Base-by-base conservation (phyloP, 306 rosid species). In the Echinosophora koreensis region DNA sequence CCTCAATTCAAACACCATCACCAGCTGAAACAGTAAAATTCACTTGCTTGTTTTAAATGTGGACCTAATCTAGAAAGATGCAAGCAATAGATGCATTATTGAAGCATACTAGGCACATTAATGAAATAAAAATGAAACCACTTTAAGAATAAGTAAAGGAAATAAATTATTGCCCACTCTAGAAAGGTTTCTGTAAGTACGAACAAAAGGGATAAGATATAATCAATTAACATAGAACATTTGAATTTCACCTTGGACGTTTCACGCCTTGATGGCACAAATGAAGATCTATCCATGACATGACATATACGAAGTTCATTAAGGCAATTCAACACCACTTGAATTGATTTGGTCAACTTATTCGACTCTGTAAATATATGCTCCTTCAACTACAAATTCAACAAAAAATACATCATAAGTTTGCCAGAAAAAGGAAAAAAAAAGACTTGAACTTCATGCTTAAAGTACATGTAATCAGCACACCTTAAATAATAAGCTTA, bases 221-320 rank as follows among this genome's bases (percentile, higher is more conserved):
- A 62, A 65, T 50, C 18, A 49, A 54, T 13, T 30, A 80, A 37
- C 78, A 47, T 39, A 60, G 62, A 35, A 64, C 16, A 65, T 14
- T 38, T 54, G 7, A 55, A 77, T 34, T 56, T 71, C 60, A 90
- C 98, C 97, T 92, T 94, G 73, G 89, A 79, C 41, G 18, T 71
- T 79, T 89, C 98, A 66, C 30, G 85, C 83, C 66, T 90, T 4
- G 66, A 66, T 5, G 84, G 78, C 62, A 66, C 78, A 52, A 52
- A 61, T 38, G 86, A 81, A 56, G 87, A 87, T 82, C 80, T 86
- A 63, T 86, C 90, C 87, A 63, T 74, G 72, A 94, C 92, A 80
- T 86, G 82, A 85, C 86, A 84, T 30, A 94, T 79, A 2, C 98
- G 90, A 72, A 94, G 94, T 85, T 92, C 98, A 89, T 94, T 94